Evolutionary conservation across 495 filamentous ascomycete species (phyloP).

Genomic region (Pyrenopolyporus hunteri): DNA sequence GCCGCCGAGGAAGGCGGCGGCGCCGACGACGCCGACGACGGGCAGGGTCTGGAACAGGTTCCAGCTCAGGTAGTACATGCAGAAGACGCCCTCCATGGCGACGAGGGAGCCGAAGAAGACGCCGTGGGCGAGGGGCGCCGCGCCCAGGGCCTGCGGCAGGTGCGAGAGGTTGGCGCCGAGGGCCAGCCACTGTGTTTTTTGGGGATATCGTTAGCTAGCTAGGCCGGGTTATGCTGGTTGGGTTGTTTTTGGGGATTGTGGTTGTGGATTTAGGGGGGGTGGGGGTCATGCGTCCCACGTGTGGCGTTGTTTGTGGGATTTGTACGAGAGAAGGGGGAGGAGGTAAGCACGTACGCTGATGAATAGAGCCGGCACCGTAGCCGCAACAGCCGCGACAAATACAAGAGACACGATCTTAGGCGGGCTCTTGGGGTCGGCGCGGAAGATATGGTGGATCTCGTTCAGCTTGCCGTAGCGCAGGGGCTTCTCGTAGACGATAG

Average conservation of each 20-base stretch:
- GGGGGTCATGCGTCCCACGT: too few relatives aligned
- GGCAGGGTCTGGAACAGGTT: slow-evolving; percentile 90
- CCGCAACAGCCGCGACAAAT: slow-evolving; percentile 74
- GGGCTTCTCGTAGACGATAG: slow-evolving; percentile 67
- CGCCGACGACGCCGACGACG: slow-evolving; percentile 67
- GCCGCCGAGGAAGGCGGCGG: slow-evolving; percentile 82
- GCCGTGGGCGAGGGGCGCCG: slow-evolving; percentile 77
- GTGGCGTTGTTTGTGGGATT: too few relatives aligned
- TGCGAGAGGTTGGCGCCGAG: slow-evolving; percentile 88
- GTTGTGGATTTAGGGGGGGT: too few relatives aligned
- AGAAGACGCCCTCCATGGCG: slow-evolving; percentile 88
- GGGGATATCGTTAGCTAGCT: slow-evolving; percentile 1
- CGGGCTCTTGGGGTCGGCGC: slow-evolving; percentile 75
- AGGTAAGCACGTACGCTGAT: slow-evolving; percentile 64
- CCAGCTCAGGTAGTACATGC: slow-evolving; percentile 93
- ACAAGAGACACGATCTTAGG: slow-evolving; percentile 81
- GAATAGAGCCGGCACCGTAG: slow-evolving; percentile 73
- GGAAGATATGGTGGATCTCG: slow-evolving; percentile 94
- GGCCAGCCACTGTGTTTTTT: slow-evolving; percentile 66
- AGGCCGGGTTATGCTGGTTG: too few relatives aligned
- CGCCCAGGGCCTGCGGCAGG: slow-evolving; percentile 70
- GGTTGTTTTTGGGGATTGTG: too few relatives aligned
- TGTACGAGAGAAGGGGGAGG: neutral
- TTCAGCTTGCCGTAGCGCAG: slow-evolving; percentile 78
- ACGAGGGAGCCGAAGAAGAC: slow-evolving; percentile 84